Evolutionary conservation across 139 green algal genomes (phyloP), one percentile per base, ranked within the genome.

Genomic region (Microglena sp.): DNA sequence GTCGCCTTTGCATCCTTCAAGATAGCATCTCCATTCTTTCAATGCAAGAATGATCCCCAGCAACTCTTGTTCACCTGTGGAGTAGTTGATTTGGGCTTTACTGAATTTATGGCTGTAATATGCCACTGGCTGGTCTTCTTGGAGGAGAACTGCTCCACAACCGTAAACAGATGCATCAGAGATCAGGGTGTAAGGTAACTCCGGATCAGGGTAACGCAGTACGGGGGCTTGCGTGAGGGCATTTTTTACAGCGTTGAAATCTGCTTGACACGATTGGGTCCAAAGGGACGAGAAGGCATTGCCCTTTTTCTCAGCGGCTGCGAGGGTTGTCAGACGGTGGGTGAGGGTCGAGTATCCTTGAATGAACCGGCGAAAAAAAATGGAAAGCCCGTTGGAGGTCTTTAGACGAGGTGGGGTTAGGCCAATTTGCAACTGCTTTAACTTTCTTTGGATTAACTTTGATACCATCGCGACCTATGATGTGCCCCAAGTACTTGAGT

Each of bases 341-440:
- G 43, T 33, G 73, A 87, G 7, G 59, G n/a, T 1, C 60, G n/a
- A 15, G 86, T 67, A 55, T 80, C 83, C 11, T 62, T 57, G 1
- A n/a, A n/a, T n/a, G n/a, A n/a, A n/a, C n/a, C n/a, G n/a, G n/a
- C 78, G 33, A 43, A 77, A 88, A 40, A 70, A 88, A n/a, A 72
- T 77, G 0, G 77, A 88, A 34, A 59, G 88, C 87, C 8, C 35
- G 59, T 2, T 40, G 54, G 2, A 87, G 5, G 1, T 78, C 67
- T 11, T 33, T 70, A 1, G 65, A 30, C 30, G 59, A 70, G 6
- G 22, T 44, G 24, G 75, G 79, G 24, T 27, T 26, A 22, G 75
- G 46, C 62, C 66, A 86, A 8, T 82, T n/a, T 8, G 27, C 4
- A 1, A 89, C 67, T 28, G 59, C 66, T n/a, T 63, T 27, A 3